Evolutionary conservation across 108 stramenopile genomes (phyloP).

Genomic region (Craspedostauros australis): DNA sequence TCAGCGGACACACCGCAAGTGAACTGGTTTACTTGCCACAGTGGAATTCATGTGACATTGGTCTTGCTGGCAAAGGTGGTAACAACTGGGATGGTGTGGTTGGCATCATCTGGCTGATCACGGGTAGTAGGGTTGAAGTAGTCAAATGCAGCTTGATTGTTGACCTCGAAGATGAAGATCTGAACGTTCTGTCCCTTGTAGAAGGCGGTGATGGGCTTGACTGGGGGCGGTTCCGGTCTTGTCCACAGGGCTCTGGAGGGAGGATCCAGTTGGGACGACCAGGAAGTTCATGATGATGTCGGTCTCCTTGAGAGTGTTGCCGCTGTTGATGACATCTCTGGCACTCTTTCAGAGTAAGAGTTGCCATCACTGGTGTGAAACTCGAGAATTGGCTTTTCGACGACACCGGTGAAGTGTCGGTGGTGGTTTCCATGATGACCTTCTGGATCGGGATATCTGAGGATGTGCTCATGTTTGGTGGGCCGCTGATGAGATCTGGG

Average conservation of each 20-base stretch:
- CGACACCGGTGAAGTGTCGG: slow-evolving; percentile 11
- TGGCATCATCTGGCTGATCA: too few species aligned
- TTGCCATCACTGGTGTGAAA: slow-evolving; percentile 13
- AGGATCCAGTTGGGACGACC: slow-evolving; percentile 16
- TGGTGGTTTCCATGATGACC: slow-evolving; percentile 15
- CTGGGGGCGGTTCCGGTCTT: slow-evolving; percentile 2
- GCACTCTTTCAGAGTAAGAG: slow-evolving; percentile 16
- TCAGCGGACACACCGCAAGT: slow-evolving; percentile 1
- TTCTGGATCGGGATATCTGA: slow-evolving; percentile 12
- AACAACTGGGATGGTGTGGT: slow-evolving; percentile 5
- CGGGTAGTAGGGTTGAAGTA: slow-evolving; percentile 10
- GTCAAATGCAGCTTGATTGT: slow-evolving; percentile 3
- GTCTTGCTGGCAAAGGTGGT: slow-evolving; percentile 3
- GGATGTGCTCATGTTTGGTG: not conserved
- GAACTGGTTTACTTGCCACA: slow-evolving; percentile 24
- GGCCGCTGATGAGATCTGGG: slow-evolving; percentile 8
- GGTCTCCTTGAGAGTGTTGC: not conserved
- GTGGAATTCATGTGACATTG: slow-evolving; percentile 8
- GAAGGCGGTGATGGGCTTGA: slow-evolving; percentile 11
- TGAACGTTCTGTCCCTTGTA: slow-evolving; percentile 12
- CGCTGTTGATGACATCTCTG: slow-evolving; percentile 5
- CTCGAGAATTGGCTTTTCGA: slow-evolving; percentile 23
- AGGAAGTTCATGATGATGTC: slow-evolving; percentile 23
- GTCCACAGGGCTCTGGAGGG: slow-evolving; percentile 8
- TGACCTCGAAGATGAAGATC: slow-evolving; percentile 22